Base-by-base conservation (phyloP, 2,329 filamentous ascomycete genomes). In the Aureobasidium melanogenum region DNA sequence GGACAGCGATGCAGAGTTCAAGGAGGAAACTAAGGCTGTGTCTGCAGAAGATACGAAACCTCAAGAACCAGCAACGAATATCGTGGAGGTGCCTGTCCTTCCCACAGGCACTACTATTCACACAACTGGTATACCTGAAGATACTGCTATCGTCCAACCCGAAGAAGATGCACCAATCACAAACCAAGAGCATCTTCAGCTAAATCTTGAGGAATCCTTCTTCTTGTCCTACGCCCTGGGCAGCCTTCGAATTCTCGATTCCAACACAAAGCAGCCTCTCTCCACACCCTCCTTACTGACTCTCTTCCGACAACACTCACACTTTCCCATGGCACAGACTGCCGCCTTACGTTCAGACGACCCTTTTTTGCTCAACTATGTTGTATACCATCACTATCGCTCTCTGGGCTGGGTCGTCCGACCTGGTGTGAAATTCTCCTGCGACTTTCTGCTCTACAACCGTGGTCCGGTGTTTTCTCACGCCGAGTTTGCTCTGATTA, bases 401-500 rank as follows among this genome's bases (percentile, higher is more conserved):
- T 96, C 91, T 0, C 80, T 97, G 0, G 94, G 94, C 26, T 99
- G 94, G 93, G 90, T 97, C 1, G 88, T 95, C 0, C 87, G 95
- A 15, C 86, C 89, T 5, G 95, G 94, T 38, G 87, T 96, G 71
- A 99, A 99, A 71, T 99, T 99, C 68, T 90, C 89, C 24, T 89
- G 91, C 10, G 94, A 99, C 73, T 97, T 90, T 78, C 78, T 99
- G n/a, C 82, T 99, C 8, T 99, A 99, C 75, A 87, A 91, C 61
- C 87, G 91, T 22, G 94, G 94, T 0, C 94, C 94, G 0, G 93
- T 94, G 0, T 97, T 99, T 72, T 86, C 91, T 24, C 94, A 99
- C 71, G 94, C 94, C 24, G 91, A 97, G 70, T 99, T 97, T 70
- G 92, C 90, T 0, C 77, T 97, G 46, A 80, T 93, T 26, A 84